phyloP scores from a whole-genome alignment of 768 basidiomycete species.

The Leccinum imitatum region DNA sequence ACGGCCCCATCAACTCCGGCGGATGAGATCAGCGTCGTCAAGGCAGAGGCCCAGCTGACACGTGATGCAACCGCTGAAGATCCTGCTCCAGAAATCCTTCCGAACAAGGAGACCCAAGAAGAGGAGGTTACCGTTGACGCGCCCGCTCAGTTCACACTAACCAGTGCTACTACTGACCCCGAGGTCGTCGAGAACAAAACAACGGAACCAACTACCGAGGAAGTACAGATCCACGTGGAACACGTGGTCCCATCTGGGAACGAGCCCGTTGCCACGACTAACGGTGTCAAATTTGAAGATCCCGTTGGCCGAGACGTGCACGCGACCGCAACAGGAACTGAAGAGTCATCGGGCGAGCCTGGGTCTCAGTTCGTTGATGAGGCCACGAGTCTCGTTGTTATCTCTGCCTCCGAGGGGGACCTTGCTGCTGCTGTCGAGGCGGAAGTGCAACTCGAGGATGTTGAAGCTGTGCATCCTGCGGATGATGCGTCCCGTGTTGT shows the following conservation, averaged over 20 bases:
- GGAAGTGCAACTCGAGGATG: not conserved
- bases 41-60: not conserved
- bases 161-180: not conserved
- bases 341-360: conserved; percentile 1
- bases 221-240: not conserved
- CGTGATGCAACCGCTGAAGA: not conserved
- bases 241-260: not conserved
- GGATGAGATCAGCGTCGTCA: not conserved
- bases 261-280: not conserved
- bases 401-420: conserved; percentile 1
- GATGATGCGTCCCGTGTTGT: not conserved
- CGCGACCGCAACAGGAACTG: conserved; percentile 2
- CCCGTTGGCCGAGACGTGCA: conserved; percentile 2
- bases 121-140: conserved; percentile 4
- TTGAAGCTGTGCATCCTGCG: too few relatives aligned
- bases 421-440: not conserved
- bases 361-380: conserved; percentile 13
- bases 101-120: not conserved
- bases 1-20: not conserved
- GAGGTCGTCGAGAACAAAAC: not conserved
- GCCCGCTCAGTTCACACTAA: not conserved
- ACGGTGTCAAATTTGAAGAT: conserved; percentile 5
- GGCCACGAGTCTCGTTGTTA: not conserved
- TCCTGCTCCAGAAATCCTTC: not conserved
- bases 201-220: not conserved